Percentiles rank a stretch among this genome's conserved stretches.
Conservation (phyloP, 139 green algal genomes). For the Coccomyxa sp. region DNA sequence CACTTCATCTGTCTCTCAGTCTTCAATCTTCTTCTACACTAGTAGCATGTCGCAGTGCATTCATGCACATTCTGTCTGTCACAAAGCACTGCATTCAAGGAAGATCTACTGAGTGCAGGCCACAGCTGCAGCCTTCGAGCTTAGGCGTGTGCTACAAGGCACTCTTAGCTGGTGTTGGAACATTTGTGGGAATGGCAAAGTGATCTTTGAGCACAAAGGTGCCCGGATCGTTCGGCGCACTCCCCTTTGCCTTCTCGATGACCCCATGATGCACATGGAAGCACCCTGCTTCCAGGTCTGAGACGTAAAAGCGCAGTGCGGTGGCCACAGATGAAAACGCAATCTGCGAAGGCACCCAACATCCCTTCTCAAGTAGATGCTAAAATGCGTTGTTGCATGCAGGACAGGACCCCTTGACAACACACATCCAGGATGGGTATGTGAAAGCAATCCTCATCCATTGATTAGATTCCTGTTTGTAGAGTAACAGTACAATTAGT, state of each 20-base stretch:
- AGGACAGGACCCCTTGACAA: too few relatives aligned
- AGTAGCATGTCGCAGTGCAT: too few relatives aligned
- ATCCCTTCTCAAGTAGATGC: not conserved
- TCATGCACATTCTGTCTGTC: too few relatives aligned
- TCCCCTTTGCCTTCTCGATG: conserved; percentile 63
- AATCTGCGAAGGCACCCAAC: conserved; percentile 23
- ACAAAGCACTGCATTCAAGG: too few relatives aligned
- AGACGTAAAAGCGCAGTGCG: conserved; percentile 51
- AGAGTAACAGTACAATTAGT: too few relatives aligned
- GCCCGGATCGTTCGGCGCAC: conserved; percentile 54
- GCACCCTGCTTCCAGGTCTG: conserved; percentile 44
- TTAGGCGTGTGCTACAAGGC: too few relatives aligned
- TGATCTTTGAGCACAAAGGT: conserved; percentile 57
- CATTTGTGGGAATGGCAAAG: conserved; percentile 28
- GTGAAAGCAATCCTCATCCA: not conserved
- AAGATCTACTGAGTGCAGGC: too few relatives aligned
- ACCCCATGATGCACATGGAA: conserved; percentile 72
- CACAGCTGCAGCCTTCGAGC: too few relatives aligned
- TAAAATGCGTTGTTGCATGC: not conserved
- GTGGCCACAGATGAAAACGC: conserved; percentile 69
- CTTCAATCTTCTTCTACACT: too few relatives aligned
- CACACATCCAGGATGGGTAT: not conserved
- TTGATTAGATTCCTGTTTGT: too few relatives aligned
- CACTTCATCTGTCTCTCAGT: too few relatives aligned
- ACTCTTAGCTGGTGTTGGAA: not conserved